Conservation (phyloP, 768 basidiomycete genomes). For the Dentipellis fragilis region DNA sequence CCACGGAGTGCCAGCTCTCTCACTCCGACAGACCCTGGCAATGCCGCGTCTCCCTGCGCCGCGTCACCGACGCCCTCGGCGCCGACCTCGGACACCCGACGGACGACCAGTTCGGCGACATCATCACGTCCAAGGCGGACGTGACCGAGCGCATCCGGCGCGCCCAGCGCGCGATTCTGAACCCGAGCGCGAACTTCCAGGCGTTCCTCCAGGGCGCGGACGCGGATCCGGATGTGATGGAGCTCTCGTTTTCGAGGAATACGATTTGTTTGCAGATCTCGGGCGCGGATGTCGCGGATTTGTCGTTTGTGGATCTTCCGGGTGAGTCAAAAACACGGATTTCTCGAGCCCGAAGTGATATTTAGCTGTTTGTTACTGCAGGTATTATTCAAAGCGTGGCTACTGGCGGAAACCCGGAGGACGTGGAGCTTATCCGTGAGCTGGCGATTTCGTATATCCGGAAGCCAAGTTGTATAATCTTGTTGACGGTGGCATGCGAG, state of each 20-base stretch:
- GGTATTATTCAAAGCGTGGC: conserved; percentile 45
- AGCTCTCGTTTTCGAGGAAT: conserved; percentile 27
- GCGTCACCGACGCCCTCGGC: conserved; percentile 18
- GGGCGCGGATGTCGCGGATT: conserved; percentile 29
- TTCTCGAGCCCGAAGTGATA: neutral
- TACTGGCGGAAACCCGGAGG: conserved; percentile 29
- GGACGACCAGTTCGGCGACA: conserved; percentile 17
- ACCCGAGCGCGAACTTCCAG: conserved; percentile 29
- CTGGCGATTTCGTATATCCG: conserved; percentile 52
- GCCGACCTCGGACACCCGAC: conserved; percentile 23
- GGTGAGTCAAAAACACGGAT: conserved; percentile 17
- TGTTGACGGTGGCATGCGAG: conserved; percentile 55
- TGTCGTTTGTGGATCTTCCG: conserved; percentile 32
- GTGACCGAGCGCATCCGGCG: conserved; percentile 62
- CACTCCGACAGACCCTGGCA: conserved; percentile 21
- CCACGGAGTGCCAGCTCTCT: conserved; percentile 26
- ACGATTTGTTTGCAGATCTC: conserved; percentile 27
- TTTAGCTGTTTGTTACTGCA: conserved; percentile 14
- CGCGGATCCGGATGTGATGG: conserved; percentile 14
- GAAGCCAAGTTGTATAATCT: conserved; percentile 52
- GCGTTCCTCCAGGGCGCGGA: conserved; percentile 31
- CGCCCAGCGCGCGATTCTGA: conserved; percentile 58
- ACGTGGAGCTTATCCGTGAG: conserved; percentile 52
- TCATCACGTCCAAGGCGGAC: conserved; percentile 37
- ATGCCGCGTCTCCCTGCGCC: conserved; percentile 23